These are phyloP conservation scores for Solanum hybrid DNA, from an alignment of 305 asterid species.

Conservation along the genomic window DNA sequence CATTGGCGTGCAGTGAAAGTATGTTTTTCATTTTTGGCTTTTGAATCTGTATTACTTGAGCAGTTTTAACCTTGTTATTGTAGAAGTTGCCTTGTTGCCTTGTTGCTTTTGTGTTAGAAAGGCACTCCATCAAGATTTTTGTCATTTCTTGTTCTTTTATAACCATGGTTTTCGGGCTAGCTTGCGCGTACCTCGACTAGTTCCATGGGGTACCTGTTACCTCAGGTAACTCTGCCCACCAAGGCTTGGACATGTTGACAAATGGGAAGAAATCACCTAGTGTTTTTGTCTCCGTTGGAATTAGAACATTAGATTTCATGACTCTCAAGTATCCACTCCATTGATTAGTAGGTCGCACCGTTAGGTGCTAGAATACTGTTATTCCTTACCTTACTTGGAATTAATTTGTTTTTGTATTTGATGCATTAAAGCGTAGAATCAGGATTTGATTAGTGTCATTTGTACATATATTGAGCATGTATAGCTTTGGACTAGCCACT, in stretches of 20 bases:
- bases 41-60: not conserved
- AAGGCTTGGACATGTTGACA: not conserved
- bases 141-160: not conserved
- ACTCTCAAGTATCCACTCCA: not conserved
- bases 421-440: conserved; percentile 47
- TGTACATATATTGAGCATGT: not conserved
- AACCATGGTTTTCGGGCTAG: not conserved
- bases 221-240: not conserved
- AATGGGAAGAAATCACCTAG: not conserved
- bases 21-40: not conserved
- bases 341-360: not conserved
- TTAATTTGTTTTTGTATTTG: conserved; percentile 87
- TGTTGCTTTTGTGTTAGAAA: not conserved
- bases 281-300: not conserved
- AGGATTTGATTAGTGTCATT: not conserved
- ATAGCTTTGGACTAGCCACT: not conserved
- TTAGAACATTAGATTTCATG: not conserved
- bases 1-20: conserved; percentile 6
- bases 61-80: not conserved
- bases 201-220: not conserved
- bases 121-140: not conserved
- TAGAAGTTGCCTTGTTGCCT: not conserved
- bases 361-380: not conserved
- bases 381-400: conserved; percentile 22
- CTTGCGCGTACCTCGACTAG: not conserved